Conservation (phyloP, 768 basidiomycete species). For the Amyloporia xantha region DNA sequence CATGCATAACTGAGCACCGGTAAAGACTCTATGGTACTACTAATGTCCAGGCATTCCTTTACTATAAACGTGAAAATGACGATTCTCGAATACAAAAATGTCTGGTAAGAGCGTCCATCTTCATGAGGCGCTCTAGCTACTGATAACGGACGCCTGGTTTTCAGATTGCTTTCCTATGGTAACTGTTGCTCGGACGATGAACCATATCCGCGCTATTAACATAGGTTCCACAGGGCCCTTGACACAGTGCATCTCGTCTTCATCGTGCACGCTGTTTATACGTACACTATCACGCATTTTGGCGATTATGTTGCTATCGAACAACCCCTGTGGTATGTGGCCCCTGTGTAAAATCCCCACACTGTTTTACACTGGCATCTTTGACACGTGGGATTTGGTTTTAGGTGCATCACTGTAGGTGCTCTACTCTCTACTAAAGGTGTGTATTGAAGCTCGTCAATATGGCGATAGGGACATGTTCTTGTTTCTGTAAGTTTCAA, state of each 20-base stretch:
- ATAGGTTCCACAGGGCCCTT: too few relatives aligned
- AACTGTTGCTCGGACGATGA: too few relatives aligned
- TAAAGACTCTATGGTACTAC: not conserved
- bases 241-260: constrained; percentile 15
- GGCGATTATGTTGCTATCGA: not conserved
- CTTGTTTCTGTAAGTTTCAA: constrained; percentile 8
- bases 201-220: too few relatives aligned
- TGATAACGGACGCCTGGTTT: too few relatives aligned
- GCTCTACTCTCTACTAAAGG: not conserved
- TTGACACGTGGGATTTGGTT: too few relatives aligned
- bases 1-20: not conserved
- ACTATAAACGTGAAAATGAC: not conserved
- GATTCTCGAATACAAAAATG: not conserved
- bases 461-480: constrained; percentile 4
- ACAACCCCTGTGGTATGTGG: constrained; percentile 6
- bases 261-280: constrained; percentile 13
- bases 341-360: too few relatives aligned
- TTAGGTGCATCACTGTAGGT: constrained; percentile 8
- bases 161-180: not conserved
- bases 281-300: constrained; percentile 8
- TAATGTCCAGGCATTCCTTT: not conserved
- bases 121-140: too few relatives aligned
- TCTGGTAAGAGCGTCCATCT: too few relatives aligned
- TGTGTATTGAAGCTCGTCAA: not conserved
- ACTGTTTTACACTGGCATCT: too few relatives aligned